phyloP scores from a whole-genome alignment of 495 filamentous ascomycete species.

The Penicillium canescens region DNA sequence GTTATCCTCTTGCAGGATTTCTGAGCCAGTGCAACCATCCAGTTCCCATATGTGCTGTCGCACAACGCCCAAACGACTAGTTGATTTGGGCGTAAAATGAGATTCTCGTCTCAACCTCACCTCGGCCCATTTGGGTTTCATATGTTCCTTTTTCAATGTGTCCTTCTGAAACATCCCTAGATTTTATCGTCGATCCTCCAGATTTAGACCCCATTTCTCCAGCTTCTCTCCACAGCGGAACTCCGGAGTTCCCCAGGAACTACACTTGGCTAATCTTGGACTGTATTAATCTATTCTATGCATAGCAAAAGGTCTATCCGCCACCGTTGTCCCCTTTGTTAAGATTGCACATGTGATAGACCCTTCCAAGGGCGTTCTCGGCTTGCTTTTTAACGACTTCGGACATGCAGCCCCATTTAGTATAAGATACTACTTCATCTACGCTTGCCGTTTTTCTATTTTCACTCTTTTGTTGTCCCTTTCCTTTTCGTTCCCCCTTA shows the following conservation, averaged over 20 bases:
- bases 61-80: too few species aligned
- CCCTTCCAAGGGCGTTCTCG: not conserved
- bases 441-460: not conserved
- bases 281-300: not conserved
- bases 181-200: too few species aligned
- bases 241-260: constrained; percentile 11
- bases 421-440: constrained; percentile 11
- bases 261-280: not conserved
- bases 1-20: not conserved
- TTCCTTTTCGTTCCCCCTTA: constrained; percentile 2
- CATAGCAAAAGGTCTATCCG: not conserved
- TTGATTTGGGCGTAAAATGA: too few species aligned
- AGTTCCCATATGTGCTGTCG: too few species aligned
- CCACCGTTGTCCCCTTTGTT: not conserved
- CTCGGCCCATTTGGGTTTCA: too few species aligned
- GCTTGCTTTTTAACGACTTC: not conserved
- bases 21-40: not conserved
- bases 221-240: not conserved
- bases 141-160: too few species aligned
- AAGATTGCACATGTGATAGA: not conserved
- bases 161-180: not conserved
- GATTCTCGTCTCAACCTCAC: too few species aligned
- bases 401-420: constrained; percentile 3
- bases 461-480: not conserved
- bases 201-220: not conserved